A percentile compares a stretch with the other conserved stretches of the same genome.
Conservation (phyloP, 225 moss, liverwort and hornwort genomes). For the Antitrichia curtipendula region DNA sequence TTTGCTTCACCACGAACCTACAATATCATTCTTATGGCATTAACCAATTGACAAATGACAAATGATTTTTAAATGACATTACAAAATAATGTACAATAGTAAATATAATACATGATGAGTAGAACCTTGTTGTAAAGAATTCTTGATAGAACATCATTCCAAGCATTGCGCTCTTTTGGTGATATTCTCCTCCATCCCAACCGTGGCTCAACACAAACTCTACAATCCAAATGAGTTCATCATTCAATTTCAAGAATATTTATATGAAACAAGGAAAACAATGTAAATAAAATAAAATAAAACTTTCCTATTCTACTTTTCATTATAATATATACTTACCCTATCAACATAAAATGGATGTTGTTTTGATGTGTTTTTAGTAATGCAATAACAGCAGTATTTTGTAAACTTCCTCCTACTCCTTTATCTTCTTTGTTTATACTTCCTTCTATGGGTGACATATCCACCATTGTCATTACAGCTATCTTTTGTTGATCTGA, state of each 20-base stretch:
- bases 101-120: neutral
- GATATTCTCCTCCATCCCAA: conserved; percentile 65
- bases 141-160: conserved; percentile 77
- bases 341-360: conserved; percentile 75
- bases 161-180: conserved; percentile 54
- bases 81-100: neutral
- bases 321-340: neutral
- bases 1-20: conserved; percentile 62
- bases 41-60: neutral
- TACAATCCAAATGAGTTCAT: neutral
- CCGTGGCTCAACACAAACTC: conserved; percentile 56
- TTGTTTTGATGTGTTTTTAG: conserved; percentile 45
- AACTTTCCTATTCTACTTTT: neutral
- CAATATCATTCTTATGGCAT: neutral
- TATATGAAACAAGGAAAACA: neutral
- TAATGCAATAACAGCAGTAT: conserved; percentile 48
- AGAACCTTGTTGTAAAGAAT: conserved; percentile 56
- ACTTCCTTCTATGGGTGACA: conserved; percentile 55
- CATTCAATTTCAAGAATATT: neutral
- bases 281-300: too few species aligned
- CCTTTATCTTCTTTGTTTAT: conserved; percentile 63
- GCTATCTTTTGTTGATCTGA: conserved; percentile 36
- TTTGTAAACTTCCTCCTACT: conserved; percentile 50
- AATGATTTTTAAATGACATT: neutral
- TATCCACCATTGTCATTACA: conserved; percentile 61